Base-by-base conservation (phyloP, 2,329 filamentous ascomycete genomes). In the Bipolaris gigantea region DNA sequence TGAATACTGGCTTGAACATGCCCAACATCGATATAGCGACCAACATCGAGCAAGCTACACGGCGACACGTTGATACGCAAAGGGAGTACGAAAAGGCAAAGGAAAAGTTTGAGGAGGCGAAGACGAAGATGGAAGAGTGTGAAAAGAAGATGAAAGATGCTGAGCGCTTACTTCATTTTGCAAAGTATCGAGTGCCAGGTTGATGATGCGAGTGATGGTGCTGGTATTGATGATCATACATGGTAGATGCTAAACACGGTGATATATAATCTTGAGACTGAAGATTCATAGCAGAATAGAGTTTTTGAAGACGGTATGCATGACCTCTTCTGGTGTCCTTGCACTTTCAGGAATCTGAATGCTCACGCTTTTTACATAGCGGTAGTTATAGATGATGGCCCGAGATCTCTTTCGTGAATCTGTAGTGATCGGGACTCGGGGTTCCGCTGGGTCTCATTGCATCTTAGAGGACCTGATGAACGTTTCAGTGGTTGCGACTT, bases 61-160 rank as follows among this genome's bases (percentile, higher is more conserved):
- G 62, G 35, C 47, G 41, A 18, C 61, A 63, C 27, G 49, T 60
- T 15, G 51, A 57, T 27, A 61, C 60, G 7, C 42, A 53, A 25
- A 55, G 39, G 11, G 52, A 62, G 16, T 45, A 35, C 13, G 50
- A 59, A n/a, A 60, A 60, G 16, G 50, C 55, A 15, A 58, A 53
- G 16, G 56, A 55, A 33, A 55, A 59, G 11, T 59, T 55, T n/a
- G 48, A 60, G 35, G 61, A 63, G 21, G 56, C 43, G 2, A 63
- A 60, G 48, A 56, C 57, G 38, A 61, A 62, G 34, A 55, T 58
- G 16, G 57, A 59, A 13, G 57, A 62, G 23, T 61, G 55, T 5
- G 60, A 59, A 42, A 53, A 60, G 48, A 62, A 59, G 34, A 42
- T 62, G 10, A 45, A 58, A 10, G 50, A 60, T 23, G 61, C 62